Percentiles rank a stretch among this genome's conserved stretches.
Evolutionary conservation across 1,284 basidiomycete species (phyloP).

Genomic region (Rhodotorula sp.): DNA sequence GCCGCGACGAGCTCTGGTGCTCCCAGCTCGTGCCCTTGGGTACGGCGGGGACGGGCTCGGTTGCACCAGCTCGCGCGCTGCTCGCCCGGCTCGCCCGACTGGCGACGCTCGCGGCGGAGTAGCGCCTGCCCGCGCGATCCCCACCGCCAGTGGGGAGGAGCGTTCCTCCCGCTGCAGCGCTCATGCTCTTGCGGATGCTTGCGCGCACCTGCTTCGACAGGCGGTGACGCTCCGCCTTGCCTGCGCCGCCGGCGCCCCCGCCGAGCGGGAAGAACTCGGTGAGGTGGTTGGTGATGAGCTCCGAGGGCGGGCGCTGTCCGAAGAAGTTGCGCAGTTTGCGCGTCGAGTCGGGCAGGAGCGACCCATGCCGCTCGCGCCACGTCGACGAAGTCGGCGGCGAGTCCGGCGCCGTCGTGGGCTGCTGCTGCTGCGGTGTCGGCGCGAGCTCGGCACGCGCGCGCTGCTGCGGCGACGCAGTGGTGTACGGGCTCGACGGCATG

Average conservation of each 20-base stretch:
- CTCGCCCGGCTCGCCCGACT: slow-evolving; percentile 19
- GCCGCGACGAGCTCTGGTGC: background rate
- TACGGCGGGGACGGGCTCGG: background rate
- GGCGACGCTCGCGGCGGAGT: slow-evolving; percentile 23
- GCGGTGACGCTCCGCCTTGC: slow-evolving; percentile 68
- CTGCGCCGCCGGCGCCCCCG: slow-evolving; percentile 57
- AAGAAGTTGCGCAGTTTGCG: slow-evolving; percentile 88
- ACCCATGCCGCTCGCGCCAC: background rate
- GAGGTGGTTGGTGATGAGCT: slow-evolving; percentile 94
- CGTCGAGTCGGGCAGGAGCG: slow-evolving; percentile 20
- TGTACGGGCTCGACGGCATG: slow-evolving; percentile 1
- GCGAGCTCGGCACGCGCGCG: background rate
- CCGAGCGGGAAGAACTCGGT: slow-evolving; percentile 85
- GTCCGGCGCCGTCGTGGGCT: background rate
- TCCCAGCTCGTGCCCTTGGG: slow-evolving; percentile 37
- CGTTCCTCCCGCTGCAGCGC: slow-evolving; percentile 28
- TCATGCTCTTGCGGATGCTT: slow-evolving; percentile 60
- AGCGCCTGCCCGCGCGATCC: slow-evolving; percentile 11
- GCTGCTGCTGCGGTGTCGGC: background rate
- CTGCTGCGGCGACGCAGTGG: slow-evolving; percentile 10
- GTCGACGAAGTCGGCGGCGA: background rate
- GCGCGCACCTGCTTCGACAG: slow-evolving; percentile 76
- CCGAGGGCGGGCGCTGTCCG: slow-evolving; percentile 93
- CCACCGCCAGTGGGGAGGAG: slow-evolving; percentile 1
- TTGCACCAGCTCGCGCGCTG: background rate